Evolutionary conservation across 2,329 filamentous ascomycete genomes (phyloP), one percentile per base, ranked within the genome.

Genomic region (Alternaria gansuensis): DNA sequence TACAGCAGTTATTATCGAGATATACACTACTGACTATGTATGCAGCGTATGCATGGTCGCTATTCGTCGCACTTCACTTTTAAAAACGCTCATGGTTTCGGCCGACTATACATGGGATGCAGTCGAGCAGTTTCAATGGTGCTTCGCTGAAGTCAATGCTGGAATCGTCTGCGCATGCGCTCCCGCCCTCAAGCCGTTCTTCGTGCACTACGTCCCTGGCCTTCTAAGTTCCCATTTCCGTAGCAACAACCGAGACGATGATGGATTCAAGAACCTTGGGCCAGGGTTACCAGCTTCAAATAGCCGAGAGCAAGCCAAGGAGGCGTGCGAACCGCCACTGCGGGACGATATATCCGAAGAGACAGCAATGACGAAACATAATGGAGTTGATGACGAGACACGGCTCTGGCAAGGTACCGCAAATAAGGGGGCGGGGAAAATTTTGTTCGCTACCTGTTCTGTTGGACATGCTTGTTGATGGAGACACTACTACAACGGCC

Each of bases 171-270:
- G 49, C 21, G 49, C 49, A 33, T 51, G 49, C 5, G 37, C 49
- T 33, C 49, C 49, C 23, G 49, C 49, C 17, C 36, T 51, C 8
- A 51, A 40, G 13, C 49, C 49, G 6, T 51, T 51, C 14, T 51
- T 51, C 7, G 24, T 17, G 13, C 49, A 17, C 37, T 51, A 51
- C 5, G 14, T 51, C 17, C 37, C 49, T 11, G 26, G 49, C 10
- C 26, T 51, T 10, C 5, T 41, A 8, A 41, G 11, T 29, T 31
- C n/a, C 26, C 37, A n/a, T 5, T 51, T 41, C 13, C 26, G 37
- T 17, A 51, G 37, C 6, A 31, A 13, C 2, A 33, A 8, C 26
- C 17, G 26, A 21, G 26, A 51, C 4, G 7, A 17, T 17, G 26
- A 23, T 23, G 33, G 24, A 21, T 21, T 9, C 3, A 31, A 45